phyloP scores from a whole-genome alignment of 83 land plant genomes.

The Diphasiastrum complanatum region DNA sequence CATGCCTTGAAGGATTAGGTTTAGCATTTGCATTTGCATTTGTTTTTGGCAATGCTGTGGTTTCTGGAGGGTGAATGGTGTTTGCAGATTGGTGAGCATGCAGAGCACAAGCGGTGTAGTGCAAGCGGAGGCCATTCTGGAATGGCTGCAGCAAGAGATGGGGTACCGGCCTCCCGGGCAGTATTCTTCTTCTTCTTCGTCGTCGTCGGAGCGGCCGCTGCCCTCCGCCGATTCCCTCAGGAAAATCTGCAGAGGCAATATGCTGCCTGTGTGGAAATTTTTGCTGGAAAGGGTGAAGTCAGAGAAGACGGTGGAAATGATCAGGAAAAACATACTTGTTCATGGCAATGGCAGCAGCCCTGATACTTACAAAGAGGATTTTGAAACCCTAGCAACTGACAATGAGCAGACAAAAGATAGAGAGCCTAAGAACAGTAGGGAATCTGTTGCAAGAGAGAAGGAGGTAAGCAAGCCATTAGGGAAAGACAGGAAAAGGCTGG shows the following conservation, averaged over 20 bases:
- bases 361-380: no score
- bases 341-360: conserved; percentile 45
- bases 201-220: conserved; percentile 31
- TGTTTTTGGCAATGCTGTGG: no score
- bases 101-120: conserved; percentile 29
- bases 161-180: conserved; percentile 61
- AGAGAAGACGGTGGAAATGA: conserved; percentile 86
- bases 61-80: no score
- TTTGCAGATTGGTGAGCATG: no score
- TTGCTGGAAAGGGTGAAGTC: conserved; percentile 71
- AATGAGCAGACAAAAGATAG: no score
- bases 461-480: conserved; percentile 10
- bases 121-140: conserved; percentile 72
- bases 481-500: conserved; percentile 19
- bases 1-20: no score
- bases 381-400: no score
- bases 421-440: not conserved
- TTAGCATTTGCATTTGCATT: no score
- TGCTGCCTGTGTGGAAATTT: conserved; percentile 86
- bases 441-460: conserved; percentile 13
- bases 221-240: conserved; percentile 64
- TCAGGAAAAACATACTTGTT: conserved; percentile 74
- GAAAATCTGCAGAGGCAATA: conserved; percentile 85
- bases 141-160: conserved; percentile 96
- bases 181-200: conserved; percentile 21